phyloP scores from a whole-genome alignment of 352 stramenopile genomes.

The Globisporangium ultimum region DNA sequence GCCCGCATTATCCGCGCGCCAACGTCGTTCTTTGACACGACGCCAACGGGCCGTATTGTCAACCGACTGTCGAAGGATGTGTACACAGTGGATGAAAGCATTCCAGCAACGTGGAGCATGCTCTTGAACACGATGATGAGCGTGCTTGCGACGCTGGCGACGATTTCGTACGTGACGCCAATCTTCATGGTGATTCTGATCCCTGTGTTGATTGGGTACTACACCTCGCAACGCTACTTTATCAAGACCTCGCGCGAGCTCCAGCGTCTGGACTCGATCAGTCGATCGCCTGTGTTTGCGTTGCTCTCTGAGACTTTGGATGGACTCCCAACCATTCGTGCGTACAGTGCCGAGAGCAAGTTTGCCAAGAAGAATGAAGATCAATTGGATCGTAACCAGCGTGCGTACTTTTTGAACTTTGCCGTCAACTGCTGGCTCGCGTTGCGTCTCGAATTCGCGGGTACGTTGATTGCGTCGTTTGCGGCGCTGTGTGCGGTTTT shows the following conservation, averaged over 20 bases:
- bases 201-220: conserved; percentile 67
- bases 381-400: conserved; percentile 63
- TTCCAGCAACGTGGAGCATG: conserved; percentile 65
- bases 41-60: conserved; percentile 69
- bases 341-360: conserved; percentile 50
- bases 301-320: conserved; percentile 93
- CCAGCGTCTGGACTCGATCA: conserved; percentile 95
- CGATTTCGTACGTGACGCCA: conserved; percentile 69
- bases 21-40: conserved; percentile 83
- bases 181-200: conserved; percentile 70
- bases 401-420: conserved; percentile 74
- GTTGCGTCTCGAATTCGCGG: conserved; percentile 69
- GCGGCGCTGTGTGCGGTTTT: conserved; percentile 54
- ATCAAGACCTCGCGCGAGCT: conserved; percentile 90
- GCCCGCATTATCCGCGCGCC: conserved; percentile 88
- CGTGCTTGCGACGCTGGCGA: conserved; percentile 57
- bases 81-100: conserved; percentile 72
- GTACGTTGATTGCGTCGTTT: conserved; percentile 56
- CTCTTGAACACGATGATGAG: conserved; percentile 72
- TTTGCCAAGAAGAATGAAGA: conserved; percentile 53
- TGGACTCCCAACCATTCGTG: conserved; percentile 93
- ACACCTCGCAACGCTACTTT: conserved; percentile 90
- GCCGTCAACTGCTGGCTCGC: conserved; percentile 75
- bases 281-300: conserved; percentile 92
- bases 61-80: conserved; percentile 80